Evolutionary conservation across 2,329 filamentous ascomycete genomes (phyloP), one percentile per base, ranked within the genome.

Genomic region (Ophiostoma quercus): DNA sequence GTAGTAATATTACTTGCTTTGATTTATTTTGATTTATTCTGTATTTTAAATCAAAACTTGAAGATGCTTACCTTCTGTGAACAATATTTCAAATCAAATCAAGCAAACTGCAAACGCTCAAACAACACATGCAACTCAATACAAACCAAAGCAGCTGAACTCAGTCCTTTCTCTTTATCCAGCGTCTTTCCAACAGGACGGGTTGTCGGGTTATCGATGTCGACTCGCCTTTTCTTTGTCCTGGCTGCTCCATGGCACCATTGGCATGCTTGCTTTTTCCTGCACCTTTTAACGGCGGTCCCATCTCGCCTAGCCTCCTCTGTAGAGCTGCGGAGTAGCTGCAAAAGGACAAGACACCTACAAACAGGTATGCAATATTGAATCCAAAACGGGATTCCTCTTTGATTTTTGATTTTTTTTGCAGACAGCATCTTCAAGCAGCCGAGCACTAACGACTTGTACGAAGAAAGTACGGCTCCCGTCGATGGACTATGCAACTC

Each of bases 231-330:
- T 47, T n/a, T n/a, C 16, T 47, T 47, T 19, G 16, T 47, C 19
- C 6, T 16, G 43, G 16, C 16, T 43, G 41, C 12, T 14, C 41
- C 41, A 16, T 14, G 11, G 4, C 41, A 12, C 43, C 43, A 7
- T 47, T 47, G 43, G 43, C 43, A 47, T 47, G 16, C 16, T 62
- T 62, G 57, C 57, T 62, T 62, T 62, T 62, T 32, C 12, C 57
- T 62, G 57, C 54, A 60, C 54, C 25, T 60, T 60, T 60, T 25
- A 25, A 25, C 22, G 9, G 22, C 11, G 54, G 25, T 29, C 16
- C 14, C 6, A 47, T n/a, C 6, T 47, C 43, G 16, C 43, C 43
- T 19, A 19, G 34, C 34, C 34, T 34, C 2, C 34, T 29, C 1
- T 2, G 39, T 16, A 51, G 51, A n/a, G n/a, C 32, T 16, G 25